Evolutionary conservation across 2,329 filamentous ascomycete species (phyloP), one percentile per base, ranked within the genome.

Genomic region (Chrysoporthe puriensis): DNA sequence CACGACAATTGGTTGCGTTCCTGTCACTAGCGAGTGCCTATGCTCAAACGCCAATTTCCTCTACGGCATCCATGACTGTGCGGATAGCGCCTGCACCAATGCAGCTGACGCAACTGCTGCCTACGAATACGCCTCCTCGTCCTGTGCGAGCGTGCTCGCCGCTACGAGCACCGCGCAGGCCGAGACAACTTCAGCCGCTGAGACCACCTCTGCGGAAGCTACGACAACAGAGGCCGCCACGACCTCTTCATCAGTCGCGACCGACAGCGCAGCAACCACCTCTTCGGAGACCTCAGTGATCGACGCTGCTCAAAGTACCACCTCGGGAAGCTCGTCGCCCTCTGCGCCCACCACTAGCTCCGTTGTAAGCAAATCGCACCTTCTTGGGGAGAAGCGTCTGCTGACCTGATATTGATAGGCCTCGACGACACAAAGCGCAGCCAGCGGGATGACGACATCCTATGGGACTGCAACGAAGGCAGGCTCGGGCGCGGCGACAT

Each of bases 61-160:
- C 21, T 64, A 65, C 16, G 66, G 59, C 26, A 70, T 75, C 34
- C 56, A 56, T 21, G 71, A 73, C 58, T 76, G 74, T 59, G 71
- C 72, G 6, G 32, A 14, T 9, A n/a, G 50, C 2, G 62, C 61
- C 8, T 76, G 74, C 66, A 40, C 67, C 14, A 42, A 32, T 18
- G 61, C 74, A 7, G 71, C 56, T 13, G 71, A 73, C 42, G 69
- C 63, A 4, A 16, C 58, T 5, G 70, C 70, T 32, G 73, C 73
- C 34, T 63, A 63, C 7, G 59, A 54, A 11, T 71, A 70, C n/a
- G 74, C 66, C 18, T 48, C 43, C 21, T 69, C 72, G 0, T 48
- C 72, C 18, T 75, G 74, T 64, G 70, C 66, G 44, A 56, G 43
- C 50, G 66, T 63, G 56, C 54, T 62, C 7, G 63, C 43, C 5